Conservation (phyloP, 2,329 filamentous ascomycete genomes). For the Fusarium lyarnte region DNA sequence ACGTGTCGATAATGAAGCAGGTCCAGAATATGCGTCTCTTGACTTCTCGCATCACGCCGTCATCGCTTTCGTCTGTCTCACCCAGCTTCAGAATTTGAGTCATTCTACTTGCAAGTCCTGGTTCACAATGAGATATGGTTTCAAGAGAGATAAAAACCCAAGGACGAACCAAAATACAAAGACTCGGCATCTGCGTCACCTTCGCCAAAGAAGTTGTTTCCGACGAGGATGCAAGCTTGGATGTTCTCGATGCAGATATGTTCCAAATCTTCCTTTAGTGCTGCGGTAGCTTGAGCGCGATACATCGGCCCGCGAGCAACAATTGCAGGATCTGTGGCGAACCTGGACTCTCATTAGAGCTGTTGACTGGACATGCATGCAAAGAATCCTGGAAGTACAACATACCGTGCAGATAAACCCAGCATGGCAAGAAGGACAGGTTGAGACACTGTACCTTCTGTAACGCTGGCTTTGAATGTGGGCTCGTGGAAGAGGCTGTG, state of each 20-base stretch:
- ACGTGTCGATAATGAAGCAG: constrained; percentile 48
- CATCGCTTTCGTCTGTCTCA: constrained; percentile 27
- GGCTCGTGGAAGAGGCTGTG: constrained; percentile 37
- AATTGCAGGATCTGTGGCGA: constrained; percentile 14
- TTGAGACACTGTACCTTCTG: background rate
- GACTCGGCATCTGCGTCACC: constrained; percentile 46
- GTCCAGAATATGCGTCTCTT: constrained; percentile 49
- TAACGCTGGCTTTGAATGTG: constrained; percentile 27
- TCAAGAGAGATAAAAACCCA: accelerated
- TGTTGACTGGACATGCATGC: background rate
- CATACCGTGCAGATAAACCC: constrained; percentile 36
- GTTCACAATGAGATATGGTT: background rate
- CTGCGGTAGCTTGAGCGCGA: constrained; percentile 19
- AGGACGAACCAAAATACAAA: constrained; percentile 45
- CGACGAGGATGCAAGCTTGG: constrained; percentile 47
- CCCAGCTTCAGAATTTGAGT: constrained; percentile 46
- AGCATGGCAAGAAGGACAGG: constrained; percentile 36
- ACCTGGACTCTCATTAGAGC: background rate
- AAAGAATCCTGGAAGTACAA: accelerated
- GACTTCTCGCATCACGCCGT: constrained; percentile 41
- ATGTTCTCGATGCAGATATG: constrained; percentile 47
- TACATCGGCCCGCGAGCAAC: constrained; percentile 32
- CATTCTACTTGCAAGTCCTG: constrained; percentile 47
- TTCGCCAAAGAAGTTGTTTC: constrained; percentile 46
- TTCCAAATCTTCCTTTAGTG: constrained; percentile 46